Base-by-base conservation (phyloP, 2,329 filamentous ascomycete genomes). In the Calonectria naviculata region DNA sequence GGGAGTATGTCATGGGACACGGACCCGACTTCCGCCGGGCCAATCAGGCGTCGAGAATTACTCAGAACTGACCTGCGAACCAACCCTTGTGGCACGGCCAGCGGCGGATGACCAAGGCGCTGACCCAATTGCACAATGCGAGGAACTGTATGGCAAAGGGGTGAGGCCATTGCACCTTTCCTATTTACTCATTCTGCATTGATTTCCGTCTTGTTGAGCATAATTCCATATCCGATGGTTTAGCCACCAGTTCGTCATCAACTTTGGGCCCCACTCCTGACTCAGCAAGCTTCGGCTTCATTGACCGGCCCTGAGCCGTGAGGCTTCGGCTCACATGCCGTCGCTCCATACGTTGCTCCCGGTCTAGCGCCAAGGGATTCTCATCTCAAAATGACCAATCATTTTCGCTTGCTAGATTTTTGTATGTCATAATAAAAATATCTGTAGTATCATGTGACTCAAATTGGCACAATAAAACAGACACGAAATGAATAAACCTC, bases 41-140 rank as follows among this genome's bases (percentile, higher is more conserved):
- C 83, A 85, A 85, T 85, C 78, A 83, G 62, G 60, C 17, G 2
- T 15, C 19, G 17, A 61, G 72, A 68, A 81, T 83, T 83, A 79
- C 76, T 83, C 79, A 83, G 78, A 67, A 15, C 49, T 29, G 42
- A 29, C 12, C 26, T 38, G 31, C 31, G n/a, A 36, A 54, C 29
- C 68, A 64, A 58, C 36, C 42, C 60, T 56, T 70, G 72, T 74
- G 74, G 72, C 65, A 63, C 70, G 72, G 73, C 61, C 7, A 29
- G 4, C 31, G 56, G 38, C 26, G n/a, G 52, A n/a, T 58, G 52
- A 58, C 34, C 34, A 58, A 10, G 31, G 24, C 1, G 31, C 31
- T 46, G 21, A 26, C 21, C 31, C 31, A 58, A 38, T 58, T 36
- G 52, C 19, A 26, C 31, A 38, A 58, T 58, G 13, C 10, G 8